Evolutionary conservation across 1,139 yeast species (phyloP).

Genomic region (Scheffersomyces insectosa): DNA sequence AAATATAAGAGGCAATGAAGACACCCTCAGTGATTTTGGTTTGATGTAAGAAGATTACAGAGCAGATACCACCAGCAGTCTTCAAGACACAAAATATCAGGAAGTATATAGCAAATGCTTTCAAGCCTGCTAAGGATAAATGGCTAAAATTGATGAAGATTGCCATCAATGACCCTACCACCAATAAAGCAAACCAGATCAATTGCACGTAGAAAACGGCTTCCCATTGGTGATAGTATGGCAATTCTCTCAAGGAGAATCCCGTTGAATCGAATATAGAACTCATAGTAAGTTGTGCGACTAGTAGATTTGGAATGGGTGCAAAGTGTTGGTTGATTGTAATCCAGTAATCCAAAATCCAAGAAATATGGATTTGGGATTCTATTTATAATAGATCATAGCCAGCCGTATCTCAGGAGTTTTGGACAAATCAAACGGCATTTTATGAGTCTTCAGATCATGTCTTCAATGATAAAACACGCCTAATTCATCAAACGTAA

Average conservation of each 20-base stretch:
- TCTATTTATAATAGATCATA: too few species aligned
- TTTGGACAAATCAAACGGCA: too few species aligned
- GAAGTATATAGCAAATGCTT: conserved; percentile 8
- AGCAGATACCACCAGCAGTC: conserved; percentile 19
- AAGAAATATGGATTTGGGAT: too few species aligned
- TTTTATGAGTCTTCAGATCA: too few species aligned
- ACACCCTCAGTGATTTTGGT: conserved; percentile 7
- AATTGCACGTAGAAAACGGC: conserved; percentile 17
- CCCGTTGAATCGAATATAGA: too few species aligned
- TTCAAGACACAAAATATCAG: conserved; percentile 14
- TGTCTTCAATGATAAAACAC: too few species aligned
- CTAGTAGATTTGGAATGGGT: too few species aligned
- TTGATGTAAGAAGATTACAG: conserved; percentile 10
- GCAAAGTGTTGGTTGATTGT: too few species aligned
- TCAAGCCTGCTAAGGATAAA: not conserved
- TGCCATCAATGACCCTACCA: conserved; percentile 3
- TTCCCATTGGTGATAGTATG: conserved; percentile 13
- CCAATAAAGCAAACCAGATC: conserved; percentile 12
- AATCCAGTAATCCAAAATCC: too few species aligned
- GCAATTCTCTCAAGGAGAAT: not conserved
- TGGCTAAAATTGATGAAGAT: not conserved
- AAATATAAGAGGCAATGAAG: conserved; percentile 18
- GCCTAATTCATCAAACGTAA: too few species aligned
- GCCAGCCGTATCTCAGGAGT: too few species aligned
- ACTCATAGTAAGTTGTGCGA: too few species aligned